Base-by-base conservation (phyloP, 75 land plant species). In the Selaginella tamariscina region DNA sequence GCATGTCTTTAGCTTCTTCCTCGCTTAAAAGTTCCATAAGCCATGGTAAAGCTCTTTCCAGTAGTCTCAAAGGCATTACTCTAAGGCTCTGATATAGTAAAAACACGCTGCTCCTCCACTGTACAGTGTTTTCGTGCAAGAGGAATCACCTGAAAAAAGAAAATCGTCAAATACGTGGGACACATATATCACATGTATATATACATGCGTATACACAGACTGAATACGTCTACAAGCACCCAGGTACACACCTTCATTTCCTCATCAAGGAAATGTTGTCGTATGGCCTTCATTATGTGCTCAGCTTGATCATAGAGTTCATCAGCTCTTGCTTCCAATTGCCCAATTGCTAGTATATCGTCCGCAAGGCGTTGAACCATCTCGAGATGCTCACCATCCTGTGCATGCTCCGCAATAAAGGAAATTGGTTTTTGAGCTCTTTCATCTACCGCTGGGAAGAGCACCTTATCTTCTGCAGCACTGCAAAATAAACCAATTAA, bases 1-100 rank as follows among this genome's bases (percentile, higher is more conserved):
- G 86, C 72, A 89, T 82, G 21, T 73, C 70, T 39, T 67, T 82
- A 2, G 88, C 83, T 55, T 86, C 86, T 29, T 75, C 85, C 69
- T 86, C 86, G 75, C 59, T 79, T 24, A 85, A 62, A 22, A 71
- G 70, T 30, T 74, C 70, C 0, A 81, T 83, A 23, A 94, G 57
- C 98, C 98, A 94, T 56, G 98, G 96, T 20, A 94, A 73, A 32
- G 87, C 91, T 74, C 88, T 75, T 49, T 94, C 91, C 22, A 94
- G 67, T 75, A 87, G 72, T 74, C 72, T 83, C 74, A 94, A 63
- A 2, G 98, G 96, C 96, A 94, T 87, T 20, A 94, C 81, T 63
- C 83, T 75, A 59, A 94, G 72, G 71, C 87, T 87, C 30, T 85
- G 77, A 65, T 83, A 94, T 23, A 94, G 66, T n/a, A 65, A 94